Base-by-base conservation (phyloP, 768 basidiomycete genomes). In the Psilocybe subaeruginosa region DNA sequence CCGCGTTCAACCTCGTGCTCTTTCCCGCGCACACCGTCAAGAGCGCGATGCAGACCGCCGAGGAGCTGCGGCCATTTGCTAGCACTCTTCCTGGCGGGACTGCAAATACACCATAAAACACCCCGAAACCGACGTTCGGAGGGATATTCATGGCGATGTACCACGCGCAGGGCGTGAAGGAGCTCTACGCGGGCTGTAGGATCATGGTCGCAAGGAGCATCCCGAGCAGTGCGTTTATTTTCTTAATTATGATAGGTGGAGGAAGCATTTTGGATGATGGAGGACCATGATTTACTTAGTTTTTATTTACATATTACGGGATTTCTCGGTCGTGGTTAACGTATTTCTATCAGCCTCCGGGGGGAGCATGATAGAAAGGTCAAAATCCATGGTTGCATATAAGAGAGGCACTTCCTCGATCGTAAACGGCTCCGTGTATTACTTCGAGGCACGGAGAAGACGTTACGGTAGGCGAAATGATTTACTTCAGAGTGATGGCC, bases 11-110 rank as follows among this genome's bases (percentile, higher is more conserved):
- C 64, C 76, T 95, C 61, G 85, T 86, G 27, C 79, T 96, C 41
- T 97, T 95, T 80, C 95, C 95, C 1, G 93, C 92, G 3, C 94
- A 97, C 75, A 90, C 89, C 30, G 85, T 97, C 67, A 96, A 97
- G 77, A 92, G 89, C 61, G 87, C 91, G 48, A 91, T 96, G 72
- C 95, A 97, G 78, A 97, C 95, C 0, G 88, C 88, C 69, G 91
- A 91, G 59, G 92, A 95, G 72, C 80, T 95, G 54, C 81, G 88
- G 8, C 85, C 87, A 23, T 23, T 23, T 16, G 48, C 62, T 56
- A 50, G 60, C 1, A 23, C 23, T 23, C 23, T 23, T 23, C 23
- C 23, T 23, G 23, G 23, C 23, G 23, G 23, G 23, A 23, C 23
- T 23, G 23, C 23, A 2, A 23, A 23, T 23, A 23, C 23, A 48